Base-by-base conservation (phyloP, 1,284 basidiomycete genomes). In the Austroboletus niveus region DNA sequence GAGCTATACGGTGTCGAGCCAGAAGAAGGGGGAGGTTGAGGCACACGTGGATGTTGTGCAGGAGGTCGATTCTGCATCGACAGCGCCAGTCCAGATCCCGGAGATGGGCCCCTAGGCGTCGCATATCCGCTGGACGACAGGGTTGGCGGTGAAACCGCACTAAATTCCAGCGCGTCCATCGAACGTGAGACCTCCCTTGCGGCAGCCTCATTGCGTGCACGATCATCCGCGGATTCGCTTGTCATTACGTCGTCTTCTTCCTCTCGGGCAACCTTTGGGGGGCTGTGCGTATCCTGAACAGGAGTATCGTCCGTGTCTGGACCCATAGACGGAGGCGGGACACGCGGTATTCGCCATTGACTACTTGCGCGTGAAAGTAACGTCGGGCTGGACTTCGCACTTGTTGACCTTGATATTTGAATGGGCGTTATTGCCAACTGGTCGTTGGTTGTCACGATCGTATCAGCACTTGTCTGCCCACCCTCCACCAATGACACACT, bases 171-270 rank as follows among this genome's bases (percentile, higher is more conserved):
- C 7, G 76, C 71, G 52, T 85, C 82, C 50, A 88, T 60, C 61
- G 87, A 87, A 10, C 79, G 76, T 9, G 78, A 76, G 3, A 90
- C 75, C 63, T 86, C 84, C 15, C 82, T 75, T 4, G 85, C 85
- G 20, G 82, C 86, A 9, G 85, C 85, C 3, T 78, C 80, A 58
- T 84, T 81, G 29, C 79, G 71, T 8, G 73, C 73, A 2, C 65
- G 57, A 53, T 77, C 73, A 15, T 77, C 73, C 1, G 60, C 58
- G 3, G 44, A 57, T 45, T 63, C 63, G 5, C 52, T 54, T 14
- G 50, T 57, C 17, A 40, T 47, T 29, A 20, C 29, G 10, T 61
- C 58, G 2, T 57, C 51, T 0, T 48, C 44, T 6, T 60, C 55
- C 35, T 42, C 55, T 24, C 20, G 38, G 15, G n/a, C 29, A 43